Evolutionary conservation across 352 stramenopile genomes (phyloP).

Genomic region (Phytophthora lateralis): DNA sequence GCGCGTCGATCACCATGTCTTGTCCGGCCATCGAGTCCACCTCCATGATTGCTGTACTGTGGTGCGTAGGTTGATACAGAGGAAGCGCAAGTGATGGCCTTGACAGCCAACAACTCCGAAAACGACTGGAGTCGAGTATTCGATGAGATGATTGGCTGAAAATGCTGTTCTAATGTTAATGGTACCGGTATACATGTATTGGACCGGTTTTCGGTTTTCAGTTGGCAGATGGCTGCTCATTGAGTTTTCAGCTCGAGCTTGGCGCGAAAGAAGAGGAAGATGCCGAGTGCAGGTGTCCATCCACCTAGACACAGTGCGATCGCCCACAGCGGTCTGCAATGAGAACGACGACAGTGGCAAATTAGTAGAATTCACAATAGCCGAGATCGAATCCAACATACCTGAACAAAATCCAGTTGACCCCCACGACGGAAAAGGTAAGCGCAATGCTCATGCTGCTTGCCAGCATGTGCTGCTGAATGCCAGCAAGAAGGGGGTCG

Average conservation of each 20-base stretch:
- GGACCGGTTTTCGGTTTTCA: not conserved
- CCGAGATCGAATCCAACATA: conserved; percentile 20
- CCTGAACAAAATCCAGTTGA: conserved; percentile 61
- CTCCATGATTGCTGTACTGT: conserved; percentile 50
- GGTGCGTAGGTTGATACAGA: conserved; percentile 2
- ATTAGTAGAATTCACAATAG: conserved; percentile 1
- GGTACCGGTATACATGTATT: not conserved
- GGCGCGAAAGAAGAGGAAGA: conserved; percentile 34
- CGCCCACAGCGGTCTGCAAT: conserved; percentile 56
- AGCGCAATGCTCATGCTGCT: conserved; percentile 50
- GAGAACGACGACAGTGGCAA: not conserved
- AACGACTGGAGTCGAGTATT: conserved; percentile 55
- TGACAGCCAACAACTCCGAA: conserved; percentile 24
- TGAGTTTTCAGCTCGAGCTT: conserved; percentile 42
- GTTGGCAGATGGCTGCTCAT: conserved; percentile 13
- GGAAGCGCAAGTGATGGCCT: conserved; percentile 29
- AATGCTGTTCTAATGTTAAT: no score
- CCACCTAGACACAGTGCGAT: conserved; percentile 38
- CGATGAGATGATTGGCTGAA: conserved; percentile 31
- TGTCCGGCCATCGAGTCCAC: conserved; percentile 67
- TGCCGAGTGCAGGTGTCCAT: conserved; percentile 32
- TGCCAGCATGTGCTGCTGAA: conserved; percentile 60
- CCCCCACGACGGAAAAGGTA: conserved; percentile 52
- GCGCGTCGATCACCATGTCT: conserved; percentile 70
- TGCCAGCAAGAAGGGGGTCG: conserved; percentile 27